Percentiles rank a stretch among this genome's conserved stretches.
phyloP scores from a whole-genome alignment of 208 protist genomes.

The Acanthamoeba triangularis region DNA sequence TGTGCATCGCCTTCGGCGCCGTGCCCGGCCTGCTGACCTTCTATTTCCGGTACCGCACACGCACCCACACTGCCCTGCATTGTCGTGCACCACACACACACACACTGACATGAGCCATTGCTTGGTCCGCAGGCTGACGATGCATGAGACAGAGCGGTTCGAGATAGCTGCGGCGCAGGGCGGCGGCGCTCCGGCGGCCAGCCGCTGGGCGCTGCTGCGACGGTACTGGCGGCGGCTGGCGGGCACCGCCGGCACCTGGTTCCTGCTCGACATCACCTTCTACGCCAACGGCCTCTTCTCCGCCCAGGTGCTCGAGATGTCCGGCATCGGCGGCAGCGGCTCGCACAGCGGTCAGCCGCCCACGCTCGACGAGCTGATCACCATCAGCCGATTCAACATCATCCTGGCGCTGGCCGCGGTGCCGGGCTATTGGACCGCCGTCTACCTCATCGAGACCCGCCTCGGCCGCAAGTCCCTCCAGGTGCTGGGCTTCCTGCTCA shows the following conservation, averaged over 20 bases:
- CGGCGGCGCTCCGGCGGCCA: background rate
- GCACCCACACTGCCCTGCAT: background rate
- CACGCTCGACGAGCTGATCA: background rate
- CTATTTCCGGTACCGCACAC: conserved; percentile 79
- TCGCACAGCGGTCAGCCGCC: conserved; percentile 45
- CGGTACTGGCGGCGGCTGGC: conserved; percentile 75
- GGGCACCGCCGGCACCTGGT: conserved; percentile 90
- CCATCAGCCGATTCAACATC: background rate
- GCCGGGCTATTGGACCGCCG: conserved; percentile 85
- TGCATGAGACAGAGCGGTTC: conserved; percentile 44
- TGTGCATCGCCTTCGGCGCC: conserved; percentile 83
- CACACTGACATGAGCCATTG: background rate
- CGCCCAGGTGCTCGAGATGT: background rate
- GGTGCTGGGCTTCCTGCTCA: conserved; percentile 81
- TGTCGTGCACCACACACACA: no score
- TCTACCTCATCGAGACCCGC: conserved; percentile 81
- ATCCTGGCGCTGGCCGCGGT: conserved; percentile 1
- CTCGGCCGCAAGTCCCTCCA: conserved; percentile 82
- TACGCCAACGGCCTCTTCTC: conserved; percentile 86
- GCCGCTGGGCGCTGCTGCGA: background rate
- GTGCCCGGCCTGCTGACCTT: conserved; percentile 83
- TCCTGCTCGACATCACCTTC: conserved; percentile 91
- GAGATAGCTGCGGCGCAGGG: background rate
- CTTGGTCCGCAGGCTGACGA: background rate
- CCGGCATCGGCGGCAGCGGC: conserved; percentile 50